phyloP scores from a whole-genome alignment of 2,329 filamentous ascomycete species.

The Colletotrichum lupini region DNA sequence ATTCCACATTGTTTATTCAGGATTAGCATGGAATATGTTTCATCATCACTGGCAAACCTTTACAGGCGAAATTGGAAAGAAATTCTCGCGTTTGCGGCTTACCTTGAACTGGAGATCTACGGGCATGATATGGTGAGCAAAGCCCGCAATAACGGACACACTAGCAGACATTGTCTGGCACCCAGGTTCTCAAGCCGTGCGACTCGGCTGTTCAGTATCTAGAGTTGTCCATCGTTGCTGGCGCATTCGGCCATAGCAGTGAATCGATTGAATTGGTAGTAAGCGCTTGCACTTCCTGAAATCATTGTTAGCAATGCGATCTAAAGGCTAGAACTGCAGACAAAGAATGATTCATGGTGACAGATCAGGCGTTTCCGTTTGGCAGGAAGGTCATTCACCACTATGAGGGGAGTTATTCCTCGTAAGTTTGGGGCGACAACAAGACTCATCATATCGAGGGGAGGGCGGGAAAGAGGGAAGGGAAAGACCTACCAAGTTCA shows the following conservation, averaged over 20 bases:
- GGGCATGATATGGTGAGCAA: background rate
- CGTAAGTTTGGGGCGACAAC: conserved; percentile 63
- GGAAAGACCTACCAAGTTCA: conserved; percentile 35
- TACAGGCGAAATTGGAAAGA: conserved; percentile 37
- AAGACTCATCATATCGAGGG: conserved; percentile 53
- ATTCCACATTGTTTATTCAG: conserved; percentile 75
- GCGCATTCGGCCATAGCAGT: conserved; percentile 34
- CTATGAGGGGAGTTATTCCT: conserved; percentile 57
- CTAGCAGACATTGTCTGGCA: background rate
- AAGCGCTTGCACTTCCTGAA: conserved; percentile 4
- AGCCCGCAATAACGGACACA: background rate
- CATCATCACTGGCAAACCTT: conserved; percentile 68
- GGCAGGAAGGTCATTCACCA: conserved; percentile 67
- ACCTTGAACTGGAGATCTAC: conserved; percentile 38
- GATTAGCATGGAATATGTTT: conserved; percentile 82
- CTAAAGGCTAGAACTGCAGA: background rate
- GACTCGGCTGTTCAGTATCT: conserved; percentile 41
- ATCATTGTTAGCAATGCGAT: conserved; percentile 12
- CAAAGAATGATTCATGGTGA: conserved; percentile 9
- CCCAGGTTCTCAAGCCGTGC: background rate
- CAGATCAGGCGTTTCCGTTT: conserved; percentile 64
- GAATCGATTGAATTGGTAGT: background rate
- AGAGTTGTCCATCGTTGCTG: conserved; percentile 49
- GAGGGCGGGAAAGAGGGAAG: background rate
- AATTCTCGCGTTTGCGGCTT: conserved; percentile 34